Evolutionary conservation across 148 eudicot species (phyloP).

Genomic region (Rhododendron molle): DNA sequence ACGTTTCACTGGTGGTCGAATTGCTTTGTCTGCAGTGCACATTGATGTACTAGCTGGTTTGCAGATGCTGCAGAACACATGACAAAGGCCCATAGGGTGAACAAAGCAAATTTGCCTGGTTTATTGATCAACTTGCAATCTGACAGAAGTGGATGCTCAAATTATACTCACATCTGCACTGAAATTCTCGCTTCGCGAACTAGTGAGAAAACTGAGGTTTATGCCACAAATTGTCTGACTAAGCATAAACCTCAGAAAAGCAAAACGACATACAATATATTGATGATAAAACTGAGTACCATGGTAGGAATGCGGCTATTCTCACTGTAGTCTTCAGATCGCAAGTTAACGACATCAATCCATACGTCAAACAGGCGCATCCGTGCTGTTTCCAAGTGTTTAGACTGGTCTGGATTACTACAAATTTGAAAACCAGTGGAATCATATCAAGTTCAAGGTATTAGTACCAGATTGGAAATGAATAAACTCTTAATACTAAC

Average conservation of each 20-base stretch:
- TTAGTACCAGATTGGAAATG: neutral
- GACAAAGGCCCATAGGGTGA: neutral
- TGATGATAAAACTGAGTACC: constrained; percentile 32
- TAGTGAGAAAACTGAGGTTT: too few species aligned
- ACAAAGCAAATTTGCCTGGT: neutral
- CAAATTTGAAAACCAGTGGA: constrained; percentile 9
- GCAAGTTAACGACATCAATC: constrained; percentile 91
- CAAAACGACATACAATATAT: constrained; percentile 3
- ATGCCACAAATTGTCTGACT: neutral
- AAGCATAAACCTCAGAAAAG: neutral
- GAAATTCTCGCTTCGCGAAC: neutral
- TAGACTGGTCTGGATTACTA: constrained; percentile 99
- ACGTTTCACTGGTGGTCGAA: neutral
- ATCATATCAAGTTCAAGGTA: neutral
- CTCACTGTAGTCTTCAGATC: constrained; percentile 90
- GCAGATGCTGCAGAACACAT: too few species aligned
- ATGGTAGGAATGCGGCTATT: constrained; percentile 95
- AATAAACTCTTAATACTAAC: neutral
- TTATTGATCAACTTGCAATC: neutral
- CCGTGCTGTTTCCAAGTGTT: constrained; percentile 96
- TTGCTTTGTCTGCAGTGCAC: neutral
- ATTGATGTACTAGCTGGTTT: too few species aligned
- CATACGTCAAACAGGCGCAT: constrained; percentile 84
- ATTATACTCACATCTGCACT: neutral
- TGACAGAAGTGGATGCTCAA: neutral